Evolutionary conservation across 495 filamentous ascomycete species (phyloP).

Genomic region (Talaromyces proteolyticus): DNA sequence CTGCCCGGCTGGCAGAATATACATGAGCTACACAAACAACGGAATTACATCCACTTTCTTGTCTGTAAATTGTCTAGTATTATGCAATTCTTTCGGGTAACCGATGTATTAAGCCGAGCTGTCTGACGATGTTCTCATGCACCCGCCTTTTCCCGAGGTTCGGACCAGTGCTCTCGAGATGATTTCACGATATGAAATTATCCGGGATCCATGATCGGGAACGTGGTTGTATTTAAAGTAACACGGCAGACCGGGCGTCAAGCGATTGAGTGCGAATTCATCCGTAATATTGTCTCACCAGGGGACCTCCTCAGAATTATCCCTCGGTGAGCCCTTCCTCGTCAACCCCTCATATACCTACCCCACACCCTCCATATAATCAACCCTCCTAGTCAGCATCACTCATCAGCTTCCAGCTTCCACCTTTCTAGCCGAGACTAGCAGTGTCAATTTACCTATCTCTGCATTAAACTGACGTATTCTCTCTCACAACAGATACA

Average conservation of each 20-base stretch:
- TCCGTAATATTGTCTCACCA: too few species aligned
- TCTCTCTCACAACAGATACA: background rate
- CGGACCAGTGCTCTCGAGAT: background rate
- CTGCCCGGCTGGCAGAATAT: too few species aligned
- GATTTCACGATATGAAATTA: background rate
- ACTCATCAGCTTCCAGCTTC: background rate
- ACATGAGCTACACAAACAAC: too few species aligned
- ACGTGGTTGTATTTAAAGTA: too few species aligned
- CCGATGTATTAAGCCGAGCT: background rate
- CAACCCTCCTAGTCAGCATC: background rate
- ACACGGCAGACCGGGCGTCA: too few species aligned
- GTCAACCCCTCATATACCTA: conserved; percentile 9
- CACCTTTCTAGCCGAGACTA: background rate
- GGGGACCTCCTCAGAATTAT: too few species aligned
- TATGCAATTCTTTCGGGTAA: background rate
- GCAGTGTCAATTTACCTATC: background rate
- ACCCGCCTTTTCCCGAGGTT: conserved; percentile 22
- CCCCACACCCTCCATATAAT: conserved; percentile 9
- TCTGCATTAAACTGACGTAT: background rate
- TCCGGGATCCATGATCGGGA: too few species aligned
- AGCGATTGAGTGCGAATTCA: too few species aligned
- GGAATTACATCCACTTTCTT: too few species aligned
- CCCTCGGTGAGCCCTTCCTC: background rate
- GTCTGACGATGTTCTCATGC: background rate
- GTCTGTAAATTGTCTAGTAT: background rate